Conservation (phyloP, 768 basidiomycete species). For the Peribolospora kevripleyi region DNA sequence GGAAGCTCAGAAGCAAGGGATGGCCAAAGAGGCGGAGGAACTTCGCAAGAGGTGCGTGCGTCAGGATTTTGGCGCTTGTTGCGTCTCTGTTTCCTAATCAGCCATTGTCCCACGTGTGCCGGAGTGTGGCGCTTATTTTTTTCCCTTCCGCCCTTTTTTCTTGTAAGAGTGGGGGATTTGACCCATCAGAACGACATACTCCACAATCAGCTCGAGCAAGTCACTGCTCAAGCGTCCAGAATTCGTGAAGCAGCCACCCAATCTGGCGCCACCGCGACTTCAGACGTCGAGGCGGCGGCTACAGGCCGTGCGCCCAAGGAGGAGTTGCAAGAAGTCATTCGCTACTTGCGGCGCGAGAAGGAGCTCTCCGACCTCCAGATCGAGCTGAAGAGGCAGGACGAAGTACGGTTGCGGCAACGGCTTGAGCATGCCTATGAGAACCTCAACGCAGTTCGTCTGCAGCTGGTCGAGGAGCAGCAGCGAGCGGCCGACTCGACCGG, state of each 20-base stretch:
- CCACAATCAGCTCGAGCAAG: slow-evolving; percentile 61
- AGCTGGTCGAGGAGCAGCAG: slow-evolving; percentile 52
- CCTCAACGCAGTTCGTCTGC: slow-evolving; percentile 42
- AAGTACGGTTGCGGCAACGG: slow-evolving; percentile 43
- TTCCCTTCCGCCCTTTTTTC: not conserved
- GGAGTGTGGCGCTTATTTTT: not conserved
- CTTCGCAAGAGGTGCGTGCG: slow-evolving; percentile 37
- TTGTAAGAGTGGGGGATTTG: slow-evolving; percentile 42
- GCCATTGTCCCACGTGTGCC: too few species aligned
- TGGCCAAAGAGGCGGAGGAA: slow-evolving; percentile 55
- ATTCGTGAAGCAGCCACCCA: slow-evolving; percentile 23
- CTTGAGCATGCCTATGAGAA: slow-evolving; percentile 45
- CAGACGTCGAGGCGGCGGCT: slow-evolving; percentile 19
- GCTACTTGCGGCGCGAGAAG: slow-evolving; percentile 69
- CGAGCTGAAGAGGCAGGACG: slow-evolving; percentile 57
- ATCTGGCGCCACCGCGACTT: slow-evolving; percentile 29
- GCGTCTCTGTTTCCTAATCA: too few species aligned
- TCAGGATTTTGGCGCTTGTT: too few species aligned
- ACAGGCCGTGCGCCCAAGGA: slow-evolving; percentile 25
- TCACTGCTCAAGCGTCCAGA: slow-evolving; percentile 56
- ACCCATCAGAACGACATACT: slow-evolving; percentile 48
- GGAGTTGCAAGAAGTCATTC: slow-evolving; percentile 31
- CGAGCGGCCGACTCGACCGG: slow-evolving; percentile 43
- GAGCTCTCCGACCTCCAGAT: slow-evolving; percentile 73
- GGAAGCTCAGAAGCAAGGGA: slow-evolving; percentile 47